Conservation (phyloP, 108 stramenopile genomes). For the Skeletonema costatum region DNA sequence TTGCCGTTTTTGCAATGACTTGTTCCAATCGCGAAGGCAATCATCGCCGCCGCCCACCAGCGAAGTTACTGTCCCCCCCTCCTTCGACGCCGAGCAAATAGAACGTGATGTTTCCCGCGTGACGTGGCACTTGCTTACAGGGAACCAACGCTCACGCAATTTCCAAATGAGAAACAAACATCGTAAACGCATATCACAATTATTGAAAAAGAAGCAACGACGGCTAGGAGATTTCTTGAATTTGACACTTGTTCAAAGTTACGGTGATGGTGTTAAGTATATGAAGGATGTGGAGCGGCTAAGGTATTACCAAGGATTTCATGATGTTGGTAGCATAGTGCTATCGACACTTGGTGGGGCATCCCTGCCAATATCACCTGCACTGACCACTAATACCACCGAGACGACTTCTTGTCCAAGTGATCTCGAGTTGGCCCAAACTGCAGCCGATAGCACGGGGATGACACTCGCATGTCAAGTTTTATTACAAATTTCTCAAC, state of each 20-base stretch:
- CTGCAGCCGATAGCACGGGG: conserved; percentile 50
- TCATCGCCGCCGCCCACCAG: not conserved
- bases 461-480: conserved; percentile 72
- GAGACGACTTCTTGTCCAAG: not conserved
- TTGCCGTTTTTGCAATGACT: too few relatives aligned
- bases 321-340: conserved; percentile 84
- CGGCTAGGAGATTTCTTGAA: conserved; percentile 83
- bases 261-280: conserved; percentile 11
- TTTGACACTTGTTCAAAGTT: conserved; percentile 61
- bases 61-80: conserved; percentile 32
- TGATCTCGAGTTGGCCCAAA: conserved; percentile 8
- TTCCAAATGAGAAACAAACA: conserved; percentile 68
- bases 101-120: conserved; percentile 75
- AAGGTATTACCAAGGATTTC: conserved; percentile 89
- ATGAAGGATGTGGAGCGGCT: conserved; percentile 32
- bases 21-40: too few relatives aligned
- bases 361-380: conserved; percentile 4
- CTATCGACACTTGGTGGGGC: conserved; percentile 68
- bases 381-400: not conserved
- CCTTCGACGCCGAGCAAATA: conserved; percentile 75
- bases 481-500: conserved; percentile 60
- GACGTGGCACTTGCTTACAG: conserved; percentile 85
- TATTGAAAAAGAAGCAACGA: conserved; percentile 72
- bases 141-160: conserved; percentile 65
- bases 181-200: conserved; percentile 33